Conservation (phyloP, 2,329 filamentous ascomycete species). For the Fusarium udum region DNA sequence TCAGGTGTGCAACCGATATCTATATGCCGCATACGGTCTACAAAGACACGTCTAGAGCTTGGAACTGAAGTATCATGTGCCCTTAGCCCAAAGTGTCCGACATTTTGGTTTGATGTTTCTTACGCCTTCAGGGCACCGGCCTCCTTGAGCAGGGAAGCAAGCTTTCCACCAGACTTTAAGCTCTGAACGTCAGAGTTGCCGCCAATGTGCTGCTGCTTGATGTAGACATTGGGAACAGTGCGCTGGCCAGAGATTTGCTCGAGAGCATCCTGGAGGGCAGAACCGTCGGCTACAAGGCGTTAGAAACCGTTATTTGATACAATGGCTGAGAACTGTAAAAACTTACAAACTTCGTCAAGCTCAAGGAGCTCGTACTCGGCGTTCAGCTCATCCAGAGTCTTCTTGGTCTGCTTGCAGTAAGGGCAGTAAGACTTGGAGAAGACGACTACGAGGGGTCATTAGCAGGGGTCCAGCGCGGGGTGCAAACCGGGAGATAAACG, state of each 20-base stretch:
- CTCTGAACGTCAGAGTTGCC: conserved; percentile 87
- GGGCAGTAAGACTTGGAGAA: conserved; percentile 98
- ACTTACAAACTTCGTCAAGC: conserved; percentile 84
- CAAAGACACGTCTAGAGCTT: conserved; percentile 32
- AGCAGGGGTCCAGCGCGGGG: background rate
- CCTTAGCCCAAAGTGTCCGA: conserved; percentile 10
- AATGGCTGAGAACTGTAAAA: background rate
- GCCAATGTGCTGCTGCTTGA: conserved; percentile 89
- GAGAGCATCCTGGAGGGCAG: conserved; percentile 84
- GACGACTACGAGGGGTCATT: conserved; percentile 67
- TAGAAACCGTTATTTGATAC: conserved; percentile 8
- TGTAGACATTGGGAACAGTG: conserved; percentile 96
- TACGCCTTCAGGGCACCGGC: conserved; percentile 56
- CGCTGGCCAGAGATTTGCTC: conserved; percentile 81
- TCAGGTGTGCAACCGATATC: conserved; percentile 6
- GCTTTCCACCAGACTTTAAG: conserved; percentile 60
- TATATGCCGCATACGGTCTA: background rate
- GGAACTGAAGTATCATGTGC: conserved; percentile 35
- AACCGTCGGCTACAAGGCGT: conserved; percentile 74
- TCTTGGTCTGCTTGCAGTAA: conserved; percentile 86
- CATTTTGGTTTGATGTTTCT: conserved; percentile 37
- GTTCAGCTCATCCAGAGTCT: conserved; percentile 72
- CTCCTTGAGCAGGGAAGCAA: conserved; percentile 53
- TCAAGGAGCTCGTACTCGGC: conserved; percentile 82
- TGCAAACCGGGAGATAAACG: conserved; percentile 42